Evolutionary conservation across 805 yeast species (phyloP), one percentile per base, ranked within the genome.

Genomic region (Lipomyces japonicus): DNA sequence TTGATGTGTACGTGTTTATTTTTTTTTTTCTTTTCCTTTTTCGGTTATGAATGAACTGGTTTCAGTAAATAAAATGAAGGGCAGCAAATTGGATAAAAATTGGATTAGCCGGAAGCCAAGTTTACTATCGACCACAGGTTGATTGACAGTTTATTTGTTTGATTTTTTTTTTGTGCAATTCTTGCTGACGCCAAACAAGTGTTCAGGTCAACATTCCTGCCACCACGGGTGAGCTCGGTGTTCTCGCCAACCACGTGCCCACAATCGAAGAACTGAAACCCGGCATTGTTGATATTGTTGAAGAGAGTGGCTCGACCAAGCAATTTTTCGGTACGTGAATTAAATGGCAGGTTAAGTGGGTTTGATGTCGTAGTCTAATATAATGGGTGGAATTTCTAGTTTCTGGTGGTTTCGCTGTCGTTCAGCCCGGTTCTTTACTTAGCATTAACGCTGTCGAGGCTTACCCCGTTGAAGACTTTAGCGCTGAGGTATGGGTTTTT

Each of bases 201-300:
- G 65, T 74, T 66, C 88, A 93, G 78, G 97, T 93, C 63, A 93
- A 93, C 76, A 77, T 93, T 62, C 98, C 98, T 67, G 95, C 96
- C 59, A 78, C 84, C 65, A 82, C 93, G 61, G 98, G 98, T 71
- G 95, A 86, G 68, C 80, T 91, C 73, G 98, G 98, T 86, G 80
- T 93, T 61, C 76, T 93, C 68, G 96, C 97, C 64, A 84, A 87
- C 76, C 98, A 93, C 81, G 96, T 93, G 66, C 97, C 98, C 65
- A 81, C 86, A 65, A 88, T 91, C 59, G 97, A 93, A 76, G 95
- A 93, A 78, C 82, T 93, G 70, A 80, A 82, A 67, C 96, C 98
- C 63, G 98, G 98, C 72, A 78, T 93, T 56, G 84, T 93, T 65
- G 96, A 90, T 72, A 81, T 93, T 67, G 84, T 87, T 61, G 91